phyloP scores from a whole-genome alignment of 768 basidiomycete genomes.

The Naganishia vishniacii region DNA sequence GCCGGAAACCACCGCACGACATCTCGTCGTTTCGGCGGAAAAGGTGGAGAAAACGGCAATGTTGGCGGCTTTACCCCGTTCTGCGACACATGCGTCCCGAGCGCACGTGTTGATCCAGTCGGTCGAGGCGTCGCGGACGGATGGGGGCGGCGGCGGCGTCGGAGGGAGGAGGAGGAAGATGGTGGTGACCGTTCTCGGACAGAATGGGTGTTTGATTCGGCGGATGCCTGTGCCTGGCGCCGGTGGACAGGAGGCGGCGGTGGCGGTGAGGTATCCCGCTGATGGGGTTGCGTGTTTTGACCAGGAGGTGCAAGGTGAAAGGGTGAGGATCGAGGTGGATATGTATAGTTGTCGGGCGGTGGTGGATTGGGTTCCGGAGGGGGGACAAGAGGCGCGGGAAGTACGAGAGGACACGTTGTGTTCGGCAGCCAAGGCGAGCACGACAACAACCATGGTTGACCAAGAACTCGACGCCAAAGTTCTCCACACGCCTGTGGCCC shows the following conservation, averaged over 20 bases:
- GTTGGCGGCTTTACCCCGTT: conserved; percentile 21
- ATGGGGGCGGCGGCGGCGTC: no score
- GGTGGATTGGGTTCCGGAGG: conserved; percentile 16
- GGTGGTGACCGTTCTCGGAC: conserved; percentile 21
- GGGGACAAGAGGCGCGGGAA: no score
- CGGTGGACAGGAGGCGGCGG: no score
- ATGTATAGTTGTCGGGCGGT: conserved; percentile 26
- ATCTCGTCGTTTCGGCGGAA: neutral
- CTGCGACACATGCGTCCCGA: conserved; percentile 22
- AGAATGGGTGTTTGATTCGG: conserved; percentile 27
- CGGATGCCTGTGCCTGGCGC: neutral
- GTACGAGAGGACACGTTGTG: no score
- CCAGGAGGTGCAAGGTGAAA: neutral
- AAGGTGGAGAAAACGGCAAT: neutral
- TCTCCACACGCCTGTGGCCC: neutral
- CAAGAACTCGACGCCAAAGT: neutral
- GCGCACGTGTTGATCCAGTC: conserved; percentile 17
- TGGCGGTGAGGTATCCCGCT: conserved; percentile 14
- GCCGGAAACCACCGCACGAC: neutral
- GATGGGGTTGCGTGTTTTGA: conserved; percentile 1
- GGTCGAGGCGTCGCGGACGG: no score
- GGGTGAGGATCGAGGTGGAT: conserved; percentile 24
- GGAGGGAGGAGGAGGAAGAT: neutral
- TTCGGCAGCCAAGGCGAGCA: no score
- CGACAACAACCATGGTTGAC: neutral